Conservation (phyloP, 2,329 filamentous ascomycete genomes). For the Myrmaecium sp. region DNA sequence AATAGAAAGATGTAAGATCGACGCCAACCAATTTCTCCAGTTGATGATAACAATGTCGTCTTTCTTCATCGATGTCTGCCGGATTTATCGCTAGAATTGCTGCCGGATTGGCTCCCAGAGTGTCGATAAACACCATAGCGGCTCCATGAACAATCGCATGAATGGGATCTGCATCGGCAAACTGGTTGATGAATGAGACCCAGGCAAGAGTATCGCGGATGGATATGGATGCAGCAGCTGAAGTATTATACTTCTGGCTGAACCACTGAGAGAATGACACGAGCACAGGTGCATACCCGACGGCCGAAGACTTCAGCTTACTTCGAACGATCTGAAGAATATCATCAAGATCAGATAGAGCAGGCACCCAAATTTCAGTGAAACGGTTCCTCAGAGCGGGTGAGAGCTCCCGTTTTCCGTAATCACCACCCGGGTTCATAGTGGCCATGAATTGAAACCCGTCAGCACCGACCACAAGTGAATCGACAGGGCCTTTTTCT, state of each 20-base stretch:
- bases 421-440: conserved; percentile 98
- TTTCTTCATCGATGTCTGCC: conserved; percentile 52
- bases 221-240: conserved; percentile 62
- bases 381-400: conserved; percentile 91
- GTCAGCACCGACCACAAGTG: conserved; percentile 54
- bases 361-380: conserved; percentile 96
- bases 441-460: conserved; percentile 95
- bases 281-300: conserved; percentile 48
- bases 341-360: conserved; percentile 70
- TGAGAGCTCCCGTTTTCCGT: conserved; percentile 93
- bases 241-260: conserved; percentile 59
- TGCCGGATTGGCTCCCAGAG: conserved; percentile 85
- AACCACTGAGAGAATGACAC: conserved; percentile 91
- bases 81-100: conserved; percentile 61
- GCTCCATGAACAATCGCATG: conserved; percentile 63
- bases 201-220: conserved; percentile 85
- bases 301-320: conserved; percentile 46
- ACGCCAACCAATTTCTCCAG: conserved; percentile 48
- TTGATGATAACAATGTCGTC: conserved; percentile 54
- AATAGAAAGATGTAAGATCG: conserved; percentile 51
- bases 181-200: conserved; percentile 79
- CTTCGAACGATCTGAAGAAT: conserved; percentile 70
- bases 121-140: conserved; percentile 89
- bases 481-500: conserved; percentile 78
- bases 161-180: conserved; percentile 28